Evolutionary conservation across 2,329 filamentous ascomycete species (phyloP), one percentile per base, ranked within the genome.

Genomic region (Emmonsia crescens): DNA sequence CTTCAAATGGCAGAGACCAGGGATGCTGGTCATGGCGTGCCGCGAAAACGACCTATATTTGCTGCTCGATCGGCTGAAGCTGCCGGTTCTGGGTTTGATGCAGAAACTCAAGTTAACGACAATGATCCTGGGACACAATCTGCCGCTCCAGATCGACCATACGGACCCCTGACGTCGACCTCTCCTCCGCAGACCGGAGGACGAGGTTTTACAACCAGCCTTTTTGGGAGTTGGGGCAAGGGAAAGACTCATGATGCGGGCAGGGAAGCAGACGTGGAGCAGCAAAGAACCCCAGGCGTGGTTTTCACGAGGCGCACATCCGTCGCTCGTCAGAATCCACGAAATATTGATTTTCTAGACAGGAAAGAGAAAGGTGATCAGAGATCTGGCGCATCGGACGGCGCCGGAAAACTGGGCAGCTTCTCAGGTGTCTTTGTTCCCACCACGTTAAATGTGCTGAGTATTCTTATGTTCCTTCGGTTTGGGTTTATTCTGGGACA

Each of bases 401-500:
- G 65, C 63, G 74, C 72, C 19, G 76, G 82, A 67, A 94, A 94
- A 76, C 80, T 95, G 62, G 89, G 89, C 44, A 86, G 85, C 9
- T 85, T 91, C 66, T 89, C 86, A 3, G 89, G 89, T 8, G 88
- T 95, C 56, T 96, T 91, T 72, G 88, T 96, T 19, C 91, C 91
- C 1, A 91, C 91, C n/a, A 92, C 87, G 64, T 79, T 95, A 66
- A 96, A 94, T 73, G 91, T 96, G 49, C 77, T 95, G 66, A 93
- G 89, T 68, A 95, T 96, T 74, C 82, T 96, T 64, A 95, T 96
- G 89, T 96, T 96, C 76, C 79, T 96, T 68, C 85, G 91, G 27
- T 96, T 96, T 73, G 90, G 91, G 27, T 86, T 91, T 68, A 89
- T 96, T 62, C 79, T 95, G 27, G 91, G 90, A 9, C 88, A 93